Evolutionary conservation across 768 basidiomycete species (phyloP).

Genomic region (Kwoniella sp.): DNA sequence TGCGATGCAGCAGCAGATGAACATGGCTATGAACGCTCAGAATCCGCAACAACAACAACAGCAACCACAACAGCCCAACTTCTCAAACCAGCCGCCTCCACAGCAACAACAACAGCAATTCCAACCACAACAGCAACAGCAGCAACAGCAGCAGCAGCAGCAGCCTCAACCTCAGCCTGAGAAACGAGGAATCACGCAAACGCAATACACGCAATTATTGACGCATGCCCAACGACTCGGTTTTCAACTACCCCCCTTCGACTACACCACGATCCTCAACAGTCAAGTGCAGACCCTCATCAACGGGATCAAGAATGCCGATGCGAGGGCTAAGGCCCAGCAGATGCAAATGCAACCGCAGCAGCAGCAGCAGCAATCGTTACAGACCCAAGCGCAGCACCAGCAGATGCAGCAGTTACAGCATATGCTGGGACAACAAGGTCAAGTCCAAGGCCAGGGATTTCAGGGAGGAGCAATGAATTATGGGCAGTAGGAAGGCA

Average conservation of each 20-base stretch:
- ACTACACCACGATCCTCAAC: slow-evolving; percentile 13
- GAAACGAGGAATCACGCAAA: slow-evolving; percentile 17
- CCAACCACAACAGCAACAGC: slow-evolving; percentile 8
- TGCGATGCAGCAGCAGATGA: neutral
- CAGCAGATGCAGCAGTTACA: slow-evolving; percentile 20
- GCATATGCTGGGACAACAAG: slow-evolving; percentile 17
- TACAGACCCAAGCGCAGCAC: slow-evolving; percentile 5
- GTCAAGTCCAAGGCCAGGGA: slow-evolving; percentile 8
- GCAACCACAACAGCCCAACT: neutral
- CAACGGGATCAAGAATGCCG: slow-evolving; percentile 12
- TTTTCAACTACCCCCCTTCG: slow-evolving; percentile 14
- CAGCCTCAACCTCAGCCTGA: slow-evolving; percentile 14
- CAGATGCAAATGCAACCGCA: slow-evolving; percentile 6
- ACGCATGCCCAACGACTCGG: slow-evolving; percentile 21
- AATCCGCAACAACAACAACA: slow-evolving; percentile 5
- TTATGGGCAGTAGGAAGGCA: slow-evolving; percentile 1
- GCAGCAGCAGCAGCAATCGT: slow-evolving; percentile 7
- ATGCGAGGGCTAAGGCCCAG: slow-evolving; percentile 4
- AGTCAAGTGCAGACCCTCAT: slow-evolving; percentile 14
- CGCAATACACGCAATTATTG: slow-evolving; percentile 20
- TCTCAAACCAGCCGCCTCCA: neutral
- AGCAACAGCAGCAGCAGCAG: slow-evolving; percentile 16
- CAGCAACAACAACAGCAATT: slow-evolving; percentile 2
- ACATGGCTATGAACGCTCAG: neutral
- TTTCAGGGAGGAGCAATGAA: neutral